These are phyloP conservation scores for Ensete glaucum DNA, from an alignment of 176 grass and related monocot genomes.

Conservation along the genomic window DNA sequence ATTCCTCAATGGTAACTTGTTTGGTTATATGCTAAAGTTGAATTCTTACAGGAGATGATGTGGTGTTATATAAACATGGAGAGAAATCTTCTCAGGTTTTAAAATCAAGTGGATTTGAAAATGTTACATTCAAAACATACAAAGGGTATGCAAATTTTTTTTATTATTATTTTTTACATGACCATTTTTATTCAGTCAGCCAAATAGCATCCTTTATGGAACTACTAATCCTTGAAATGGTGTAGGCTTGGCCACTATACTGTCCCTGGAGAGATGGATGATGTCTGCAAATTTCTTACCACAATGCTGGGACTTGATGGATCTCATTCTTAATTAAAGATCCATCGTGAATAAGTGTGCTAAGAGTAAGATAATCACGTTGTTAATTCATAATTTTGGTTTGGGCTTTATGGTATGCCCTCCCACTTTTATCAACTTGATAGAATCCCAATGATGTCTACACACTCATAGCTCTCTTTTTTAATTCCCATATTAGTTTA, in stretches of 20 bases:
- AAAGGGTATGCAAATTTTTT: conserved; percentile 36
- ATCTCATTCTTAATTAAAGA: conserved; percentile 26
- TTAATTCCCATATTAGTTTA: too few relatives aligned
- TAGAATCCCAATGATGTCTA: too few relatives aligned
- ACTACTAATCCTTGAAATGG: conserved; percentile 9
- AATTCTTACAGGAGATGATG: conserved; percentile 64
- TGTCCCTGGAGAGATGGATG: conserved; percentile 85
- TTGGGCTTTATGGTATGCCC: too few relatives aligned
- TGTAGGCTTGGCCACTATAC: conserved; percentile 92
- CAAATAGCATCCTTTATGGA: neutral
- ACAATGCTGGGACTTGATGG: conserved; percentile 36
- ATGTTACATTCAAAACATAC: conserved; percentile 73
- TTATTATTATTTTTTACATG: neutral
- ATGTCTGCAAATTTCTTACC: conserved; percentile 74
- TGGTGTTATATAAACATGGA: conserved; percentile 72
- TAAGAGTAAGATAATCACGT: too few relatives aligned
- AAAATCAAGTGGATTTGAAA: conserved; percentile 70
- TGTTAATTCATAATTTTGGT: too few relatives aligned
- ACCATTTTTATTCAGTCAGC: neutral
- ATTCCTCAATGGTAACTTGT: neutral
- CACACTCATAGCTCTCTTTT: too few relatives aligned
- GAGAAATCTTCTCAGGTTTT: conserved; percentile 67
- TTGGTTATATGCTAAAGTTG: neutral
- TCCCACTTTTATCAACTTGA: too few relatives aligned
- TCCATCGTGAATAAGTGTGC: too few relatives aligned